These are phyloP conservation scores for Daldinia eschscholtzii DNA, from an alignment of 2,329 filamentous ascomycete genomes.

Conservation along the genomic window DNA sequence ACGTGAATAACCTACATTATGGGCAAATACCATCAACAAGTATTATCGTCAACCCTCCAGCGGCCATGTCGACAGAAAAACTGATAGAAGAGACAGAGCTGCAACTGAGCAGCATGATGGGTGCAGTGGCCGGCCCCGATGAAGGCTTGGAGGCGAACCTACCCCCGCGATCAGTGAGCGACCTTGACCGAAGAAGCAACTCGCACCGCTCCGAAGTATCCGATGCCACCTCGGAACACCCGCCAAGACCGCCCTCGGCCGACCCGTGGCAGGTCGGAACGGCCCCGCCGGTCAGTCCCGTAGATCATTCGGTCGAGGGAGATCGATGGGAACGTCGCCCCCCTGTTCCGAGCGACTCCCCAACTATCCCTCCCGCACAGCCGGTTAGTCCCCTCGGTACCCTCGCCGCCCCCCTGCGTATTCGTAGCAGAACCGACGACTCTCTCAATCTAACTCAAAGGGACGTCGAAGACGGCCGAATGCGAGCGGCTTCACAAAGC, in stretches of 20 bases:
- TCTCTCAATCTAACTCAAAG: conserved; percentile 29
- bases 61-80: conserved; percentile 38
- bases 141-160: conserved; percentile 42
- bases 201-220: conserved; percentile 46
- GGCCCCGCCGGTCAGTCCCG: conserved; percentile 44
- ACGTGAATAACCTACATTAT: conserved; percentile 27
- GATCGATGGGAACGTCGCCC: conserved; percentile 44
- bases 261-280: conserved; percentile 60
- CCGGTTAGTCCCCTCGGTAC: conserved; percentile 43
- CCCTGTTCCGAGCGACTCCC: conserved; percentile 48
- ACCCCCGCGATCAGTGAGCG: conserved; percentile 34
- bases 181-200: conserved; percentile 46
- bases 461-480: conserved; percentile 45
- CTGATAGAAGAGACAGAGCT: conserved; percentile 49
- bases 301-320: conserved; percentile 39
- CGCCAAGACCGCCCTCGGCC: conserved; percentile 55
- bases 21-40: conserved; percentile 46
- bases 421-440: conserved; percentile 35
- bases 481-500: conserved; percentile 48
- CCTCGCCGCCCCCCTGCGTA: conserved; percentile 28
- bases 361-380: conserved; percentile 50
- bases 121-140: conserved; percentile 46
- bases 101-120: conserved; percentile 45
- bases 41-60: conserved; percentile 45
- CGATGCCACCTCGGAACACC: conserved; percentile 47